Base-by-base conservation (phyloP, 179 eudicot genomes). In the Silene noctiflora region DNA sequence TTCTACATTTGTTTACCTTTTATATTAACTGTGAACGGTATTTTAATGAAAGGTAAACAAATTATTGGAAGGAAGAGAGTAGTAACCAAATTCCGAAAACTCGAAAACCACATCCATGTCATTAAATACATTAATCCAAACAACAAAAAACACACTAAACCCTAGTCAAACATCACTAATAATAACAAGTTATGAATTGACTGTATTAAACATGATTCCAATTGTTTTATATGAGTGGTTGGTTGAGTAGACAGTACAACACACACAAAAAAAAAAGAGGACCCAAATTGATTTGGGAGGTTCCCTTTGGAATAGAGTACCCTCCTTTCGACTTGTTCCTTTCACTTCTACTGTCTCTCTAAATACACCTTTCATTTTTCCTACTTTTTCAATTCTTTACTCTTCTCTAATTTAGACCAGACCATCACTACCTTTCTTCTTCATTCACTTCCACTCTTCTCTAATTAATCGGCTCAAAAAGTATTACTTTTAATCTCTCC, bases 291-390 rank as follows among this genome's bases (percentile, higher is more conserved):
- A 1, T 33, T 63, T 11, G 35, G 21, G 73, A 62, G 83, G 77
- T 75, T 64, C 72, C 79, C 76, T 64, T 35, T 62, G 64, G 72
- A 71, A 33, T 62, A 75, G 56, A 72, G 67, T 71, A 33, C 83
- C 74, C 68, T 72, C 62, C 69, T 14, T 53, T 59, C 59, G 81
- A 51, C 63, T 80, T 77, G 86, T 77, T 70, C 79, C 75, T 80
- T 64, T 80, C 84, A 76, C 78, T 69, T 46, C 27, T 76, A 13
- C 73, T 66, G 31, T 76, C 80, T 55, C 22, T 16, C 19, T 1
- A 9, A 11, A 33, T 72, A n/a, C n/a, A n/a, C n/a, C n/a, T n/a
- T n/a, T n/a, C n/a, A n/a, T 1, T 74, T 64, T 63, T 14, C 60
- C 69, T 46, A 22, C 67, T 55, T 67, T n/a, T 10, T 25, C 19